Base-by-base conservation (phyloP, 768 basidiomycete species). In the Russula vinacea region DNA sequence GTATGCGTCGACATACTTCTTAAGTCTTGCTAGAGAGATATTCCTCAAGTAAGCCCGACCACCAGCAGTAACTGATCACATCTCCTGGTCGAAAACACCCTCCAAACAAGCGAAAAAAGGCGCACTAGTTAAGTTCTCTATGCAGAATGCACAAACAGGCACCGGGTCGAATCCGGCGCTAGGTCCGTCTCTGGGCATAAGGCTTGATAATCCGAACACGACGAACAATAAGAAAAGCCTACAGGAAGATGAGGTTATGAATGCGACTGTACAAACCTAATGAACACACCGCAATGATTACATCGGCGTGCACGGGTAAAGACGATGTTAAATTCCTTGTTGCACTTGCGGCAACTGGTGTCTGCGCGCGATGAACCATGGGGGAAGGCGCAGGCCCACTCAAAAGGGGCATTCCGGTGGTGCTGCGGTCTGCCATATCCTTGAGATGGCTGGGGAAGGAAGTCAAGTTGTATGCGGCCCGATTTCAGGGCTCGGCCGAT, bases 161-260 rank as follows among this genome's bases (percentile, higher is more conserved):
- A 83, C 80, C 9, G 77, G 70, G 70, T 89, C 87, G 72, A 91
- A 87, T 5, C 90, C 90, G 14, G 78, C 72, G 37, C 77, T 80
- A 11, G 74, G 51, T 11, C 81, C 81, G 29, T 70, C 67, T 9
- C 88, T 80, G n/a, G 90, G 90, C 84, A 90, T 84, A 45, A 92
- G 78, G 88, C 90, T 70, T 86, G 87, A 72, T 82, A 90, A 70
- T 91, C 90, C 2, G 84, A 78, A 73, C 90, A 92, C 49, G 80
- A 83, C 42, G 83, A 79, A 71, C 90, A 92, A 71, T 89, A 92
- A 6, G 77, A 74, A 73, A 84, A 88, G 37, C 90, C 90, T 92
- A 69, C 40, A 9, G 62, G 33, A 56, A 60, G 55, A 49, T 49
- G 37, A 65, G 65, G 60, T 39, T 45, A 50, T 33, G 57, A 47